Conservation (phyloP, 2,329 filamentous ascomycete species). For the Aspergillus thermomutatus region DNA sequence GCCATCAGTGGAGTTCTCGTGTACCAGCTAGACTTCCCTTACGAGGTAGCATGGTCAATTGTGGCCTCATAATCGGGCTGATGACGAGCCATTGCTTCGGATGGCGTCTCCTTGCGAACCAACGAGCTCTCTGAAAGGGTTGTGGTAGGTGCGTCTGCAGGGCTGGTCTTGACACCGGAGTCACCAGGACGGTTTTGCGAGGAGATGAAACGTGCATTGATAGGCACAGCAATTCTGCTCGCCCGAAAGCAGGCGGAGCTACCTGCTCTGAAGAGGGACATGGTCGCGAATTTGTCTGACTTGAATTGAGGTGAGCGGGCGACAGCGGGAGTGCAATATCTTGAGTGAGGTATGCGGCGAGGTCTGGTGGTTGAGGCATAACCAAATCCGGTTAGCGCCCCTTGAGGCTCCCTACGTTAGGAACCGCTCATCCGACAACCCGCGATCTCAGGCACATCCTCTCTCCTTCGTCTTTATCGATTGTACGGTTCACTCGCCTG, state of each 20-base stretch:
- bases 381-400: conserved; percentile 35
- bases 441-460: conserved; percentile 33
- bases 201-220: conserved; percentile 38
- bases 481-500: conserved; percentile 31
- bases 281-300: conserved; percentile 38
- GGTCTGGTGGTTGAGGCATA: conserved; percentile 29
- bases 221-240: conserved; percentile 25
- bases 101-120: conserved; percentile 50
- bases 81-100: conserved; percentile 57
- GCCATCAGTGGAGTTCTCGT: conserved; percentile 22
- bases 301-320: conserved; percentile 17
- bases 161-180: conserved; percentile 54
- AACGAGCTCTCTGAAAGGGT: conserved; percentile 41
- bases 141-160: conserved; percentile 42
- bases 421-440: conserved; percentile 35
- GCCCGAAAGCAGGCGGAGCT: conserved; percentile 33
- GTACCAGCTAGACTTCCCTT: conserved; percentile 35
- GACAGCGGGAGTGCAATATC: conserved; percentile 30
- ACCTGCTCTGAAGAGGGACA: conserved; percentile 64
- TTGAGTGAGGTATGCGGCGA: conserved; percentile 30
- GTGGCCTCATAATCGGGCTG: conserved; percentile 77
- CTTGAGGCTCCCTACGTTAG: conserved; percentile 22
- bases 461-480: conserved; percentile 32
- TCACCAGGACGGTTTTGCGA: conserved; percentile 43
- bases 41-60: conserved; percentile 90